phyloP scores from a whole-genome alignment of 768 basidiomycete genomes.

The Boletales sp. region DNA sequence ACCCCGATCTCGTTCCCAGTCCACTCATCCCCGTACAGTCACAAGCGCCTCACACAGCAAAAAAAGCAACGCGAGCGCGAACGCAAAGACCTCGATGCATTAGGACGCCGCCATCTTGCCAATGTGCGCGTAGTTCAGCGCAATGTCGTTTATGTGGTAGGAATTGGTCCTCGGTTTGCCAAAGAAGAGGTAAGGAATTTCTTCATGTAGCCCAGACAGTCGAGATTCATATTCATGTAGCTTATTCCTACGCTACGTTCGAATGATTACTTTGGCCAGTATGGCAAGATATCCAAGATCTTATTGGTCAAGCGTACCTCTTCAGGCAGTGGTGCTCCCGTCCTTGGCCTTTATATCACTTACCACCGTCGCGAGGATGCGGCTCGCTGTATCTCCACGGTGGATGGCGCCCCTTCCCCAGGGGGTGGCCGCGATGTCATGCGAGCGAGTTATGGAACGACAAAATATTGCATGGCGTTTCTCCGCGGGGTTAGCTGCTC shows the following conservation, averaged over 20 bases:
- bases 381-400: conserved; percentile 84
- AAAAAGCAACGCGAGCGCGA: conserved; percentile 95
- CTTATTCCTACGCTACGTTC: conserved; percentile 90
- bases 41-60: conserved; percentile 91
- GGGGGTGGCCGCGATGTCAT: conserved; percentile 85
- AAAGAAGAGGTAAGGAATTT: conserved; percentile 82
- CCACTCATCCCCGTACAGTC: conserved; percentile 45
- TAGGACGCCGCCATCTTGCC: conserved; percentile 80
- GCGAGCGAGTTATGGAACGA: conserved; percentile 93
- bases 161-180: conserved; percentile 89
- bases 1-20: neutral
- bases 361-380: conserved; percentile 95
- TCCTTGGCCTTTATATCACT: conserved; percentile 94
- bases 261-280: conserved; percentile 96
- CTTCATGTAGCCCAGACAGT: neutral
- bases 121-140: conserved; percentile 97
- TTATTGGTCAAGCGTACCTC: conserved; percentile 86
- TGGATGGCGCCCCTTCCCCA: conserved; percentile 91
- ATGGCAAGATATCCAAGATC: conserved; percentile 96
- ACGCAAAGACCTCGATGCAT: conserved; percentile 87
- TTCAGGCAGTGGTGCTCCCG: conserved; percentile 66
- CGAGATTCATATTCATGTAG: conserved; percentile 35
- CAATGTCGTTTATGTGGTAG: conserved; percentile 93
- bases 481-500: conserved; percentile 81
- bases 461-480: conserved; percentile 97